Conservation (phyloP, 2,329 filamentous ascomycete genomes). For the Leptographium flavum region DNA sequence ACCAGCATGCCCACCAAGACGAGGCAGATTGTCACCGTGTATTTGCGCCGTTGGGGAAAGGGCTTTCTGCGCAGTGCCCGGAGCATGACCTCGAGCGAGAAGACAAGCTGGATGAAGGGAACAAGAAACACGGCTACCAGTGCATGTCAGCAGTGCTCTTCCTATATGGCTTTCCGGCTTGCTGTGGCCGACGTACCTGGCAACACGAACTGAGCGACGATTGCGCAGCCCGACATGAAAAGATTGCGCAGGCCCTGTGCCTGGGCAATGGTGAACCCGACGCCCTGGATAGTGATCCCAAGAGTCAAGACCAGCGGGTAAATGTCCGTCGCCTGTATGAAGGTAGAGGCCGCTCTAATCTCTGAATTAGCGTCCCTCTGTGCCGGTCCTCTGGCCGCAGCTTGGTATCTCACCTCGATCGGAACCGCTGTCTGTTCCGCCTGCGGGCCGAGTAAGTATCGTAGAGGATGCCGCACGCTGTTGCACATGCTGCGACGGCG, state of each 20-base stretch:
- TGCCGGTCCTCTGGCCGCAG: neutral
- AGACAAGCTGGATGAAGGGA: slow-evolving; percentile 51
- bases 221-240: slow-evolving; percentile 35
- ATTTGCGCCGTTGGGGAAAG: slow-evolving; percentile 45
- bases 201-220: slow-evolving; percentile 43
- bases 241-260: slow-evolving; percentile 37
- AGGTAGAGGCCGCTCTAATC: slow-evolving; percentile 19
- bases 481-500: slow-evolving; percentile 40
- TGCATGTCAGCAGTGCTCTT: neutral
- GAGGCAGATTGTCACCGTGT: slow-evolving; percentile 44
- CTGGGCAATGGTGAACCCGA: slow-evolving; percentile 42
- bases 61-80: slow-evolving; percentile 39
- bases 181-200: slow-evolving; percentile 29
- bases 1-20: slow-evolving; percentile 33
- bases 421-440: slow-evolving; percentile 24
- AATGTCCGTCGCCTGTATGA: slow-evolving; percentile 31
- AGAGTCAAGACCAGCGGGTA: slow-evolving; percentile 43
- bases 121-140: slow-evolving; percentile 51
- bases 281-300: slow-evolving; percentile 42
- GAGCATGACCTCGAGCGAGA: slow-evolving; percentile 45
- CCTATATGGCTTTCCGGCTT: neutral
- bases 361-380: neutral
- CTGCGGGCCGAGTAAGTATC: slow-evolving; percentile 35
- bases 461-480: slow-evolving; percentile 40
- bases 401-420: slow-evolving; percentile 26